A percentile compares a stretch with the other conserved stretches of the same genome.
phyloP scores from a whole-genome alignment of 1,139 yeast genomes.

The Maudiozyma humilis region DNA sequence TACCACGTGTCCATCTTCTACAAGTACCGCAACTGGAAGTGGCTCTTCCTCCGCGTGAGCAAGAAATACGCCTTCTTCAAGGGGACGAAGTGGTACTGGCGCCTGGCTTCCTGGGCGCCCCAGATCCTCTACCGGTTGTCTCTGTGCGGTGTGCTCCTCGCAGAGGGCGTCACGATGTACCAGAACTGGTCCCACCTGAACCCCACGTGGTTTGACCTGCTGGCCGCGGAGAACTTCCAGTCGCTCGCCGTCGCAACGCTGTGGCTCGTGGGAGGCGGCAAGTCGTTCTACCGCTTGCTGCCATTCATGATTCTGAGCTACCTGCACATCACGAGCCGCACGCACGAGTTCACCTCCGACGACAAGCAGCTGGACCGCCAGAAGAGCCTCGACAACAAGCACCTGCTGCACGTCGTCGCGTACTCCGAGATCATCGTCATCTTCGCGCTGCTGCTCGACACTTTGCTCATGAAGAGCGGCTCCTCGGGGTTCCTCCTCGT shows the following conservation, averaged over 20 bases:
- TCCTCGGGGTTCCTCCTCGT: conserved; percentile 61
- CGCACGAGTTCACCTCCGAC: conserved; percentile 38
- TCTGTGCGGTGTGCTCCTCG: conserved; percentile 47
- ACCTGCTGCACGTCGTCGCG: conserved; percentile 45
- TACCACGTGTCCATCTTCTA: conserved; percentile 24
- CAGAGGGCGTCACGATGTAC: conserved; percentile 47
- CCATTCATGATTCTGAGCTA: conserved; percentile 52
- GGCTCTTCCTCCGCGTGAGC: conserved; percentile 24
- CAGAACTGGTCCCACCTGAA: conserved; percentile 49
- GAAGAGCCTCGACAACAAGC: conserved; percentile 11
- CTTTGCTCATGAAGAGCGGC: conserved; percentile 52
- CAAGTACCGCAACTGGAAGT: conserved; percentile 30
- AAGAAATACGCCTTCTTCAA: conserved; percentile 15
- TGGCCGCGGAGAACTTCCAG: conserved; percentile 66
- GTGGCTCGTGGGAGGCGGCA: conserved; percentile 54
- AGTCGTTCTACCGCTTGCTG: conserved; percentile 54
- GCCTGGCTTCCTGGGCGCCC: conserved; percentile 37
- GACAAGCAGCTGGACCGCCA: conserved; percentile 20
- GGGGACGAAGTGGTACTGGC: conserved; percentile 34
- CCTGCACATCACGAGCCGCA: conserved; percentile 45
- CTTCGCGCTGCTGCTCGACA: conserved; percentile 47
- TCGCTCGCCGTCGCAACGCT: conserved; percentile 44
- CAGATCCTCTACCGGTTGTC: conserved; percentile 44
- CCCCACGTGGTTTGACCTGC: conserved; percentile 50
- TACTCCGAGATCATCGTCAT: conserved; percentile 53